Percentiles rank a stretch among this genome's conserved stretches.
Conservation (phyloP, 2,329 filamentous ascomycete genomes). For the Pestalotiopsis sp. region DNA sequence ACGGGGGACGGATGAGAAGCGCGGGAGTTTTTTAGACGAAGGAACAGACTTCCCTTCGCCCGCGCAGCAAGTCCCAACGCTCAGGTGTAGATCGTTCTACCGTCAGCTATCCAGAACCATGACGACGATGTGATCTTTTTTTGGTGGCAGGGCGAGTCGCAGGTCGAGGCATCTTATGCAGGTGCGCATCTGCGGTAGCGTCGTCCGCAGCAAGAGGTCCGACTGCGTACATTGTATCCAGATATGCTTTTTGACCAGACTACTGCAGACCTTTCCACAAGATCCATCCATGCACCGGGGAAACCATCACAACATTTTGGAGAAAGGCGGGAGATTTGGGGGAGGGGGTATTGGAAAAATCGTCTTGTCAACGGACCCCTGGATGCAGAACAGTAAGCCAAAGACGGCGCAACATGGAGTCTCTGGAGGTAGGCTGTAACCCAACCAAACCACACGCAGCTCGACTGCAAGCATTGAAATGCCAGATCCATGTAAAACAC, state of each 20-base stretch:
- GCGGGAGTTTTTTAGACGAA: not conserved
- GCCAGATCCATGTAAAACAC: no score
- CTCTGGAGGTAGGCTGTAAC: not conserved
- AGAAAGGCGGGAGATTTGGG: not conserved
- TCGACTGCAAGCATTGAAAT: no score
- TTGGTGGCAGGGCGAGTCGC: not conserved
- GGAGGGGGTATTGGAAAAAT: no score
- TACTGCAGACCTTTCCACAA: not conserved
- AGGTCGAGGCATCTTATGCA: not conserved
- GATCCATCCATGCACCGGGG: not conserved
- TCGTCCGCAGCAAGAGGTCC: not conserved
- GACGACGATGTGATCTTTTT: not conserved
- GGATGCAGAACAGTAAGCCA: not conserved
- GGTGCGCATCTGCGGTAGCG: not conserved
- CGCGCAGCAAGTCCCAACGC: not conserved
- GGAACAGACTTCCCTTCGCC: not conserved
- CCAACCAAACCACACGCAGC: not conserved
- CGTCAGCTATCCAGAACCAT: not conserved
- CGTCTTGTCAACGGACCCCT: not conserved
- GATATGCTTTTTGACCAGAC: not conserved
- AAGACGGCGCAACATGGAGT: no score
- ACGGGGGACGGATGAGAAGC: not conserved
- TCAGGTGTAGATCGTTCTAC: not conserved
- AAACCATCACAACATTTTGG: not conserved
- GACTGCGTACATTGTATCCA: not conserved